Percentiles rank a stretch among this genome's conserved stretches.
Evolutionary conservation across 345 rosid species (phyloP).

Genomic region (Eucalyptus coolabah): DNA sequence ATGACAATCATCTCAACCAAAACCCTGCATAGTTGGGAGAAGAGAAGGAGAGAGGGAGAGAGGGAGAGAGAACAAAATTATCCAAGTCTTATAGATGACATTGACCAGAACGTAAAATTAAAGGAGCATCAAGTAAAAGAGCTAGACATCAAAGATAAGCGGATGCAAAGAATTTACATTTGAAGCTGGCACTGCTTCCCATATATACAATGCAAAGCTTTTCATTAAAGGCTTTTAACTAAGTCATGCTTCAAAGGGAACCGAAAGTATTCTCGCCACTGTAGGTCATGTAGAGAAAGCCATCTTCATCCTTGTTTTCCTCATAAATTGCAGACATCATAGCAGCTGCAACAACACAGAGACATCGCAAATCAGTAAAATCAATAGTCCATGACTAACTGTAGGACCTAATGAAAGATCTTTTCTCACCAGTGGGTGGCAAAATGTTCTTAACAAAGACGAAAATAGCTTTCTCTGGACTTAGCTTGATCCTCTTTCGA

Average conservation of each 20-base stretch:
- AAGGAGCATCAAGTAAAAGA: neutral
- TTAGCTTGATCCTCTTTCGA: conserved; percentile 84
- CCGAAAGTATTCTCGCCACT: conserved; percentile 99
- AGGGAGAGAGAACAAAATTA: neutral
- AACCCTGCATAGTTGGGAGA: neutral
- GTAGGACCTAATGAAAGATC: neutral
- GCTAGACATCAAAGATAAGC: neutral
- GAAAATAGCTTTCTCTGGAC: conserved; percentile 82
- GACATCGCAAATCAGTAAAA: neutral
- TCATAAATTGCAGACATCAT: conserved; percentile 93
- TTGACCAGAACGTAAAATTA: neutral
- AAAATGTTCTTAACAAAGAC: conserved; percentile 66
- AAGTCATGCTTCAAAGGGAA: conserved; percentile 3
- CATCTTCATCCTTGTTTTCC: conserved; percentile 95
- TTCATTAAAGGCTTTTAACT: neutral
- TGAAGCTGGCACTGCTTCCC: neutral
- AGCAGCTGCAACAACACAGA: conserved; percentile 39
- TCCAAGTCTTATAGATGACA: neutral
- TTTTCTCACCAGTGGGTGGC: conserved; percentile 59
- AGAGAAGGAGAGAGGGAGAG: neutral
- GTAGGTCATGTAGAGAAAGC: conserved; percentile 97
- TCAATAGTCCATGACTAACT: neutral
- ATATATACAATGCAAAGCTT: neutral
- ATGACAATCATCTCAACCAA: neutral
- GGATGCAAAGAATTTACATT: neutral